These are phyloP conservation scores for Fusarium sacchari DNA, from an alignment of 2,329 filamentous ascomycete genomes.

Conservation along the genomic window DNA sequence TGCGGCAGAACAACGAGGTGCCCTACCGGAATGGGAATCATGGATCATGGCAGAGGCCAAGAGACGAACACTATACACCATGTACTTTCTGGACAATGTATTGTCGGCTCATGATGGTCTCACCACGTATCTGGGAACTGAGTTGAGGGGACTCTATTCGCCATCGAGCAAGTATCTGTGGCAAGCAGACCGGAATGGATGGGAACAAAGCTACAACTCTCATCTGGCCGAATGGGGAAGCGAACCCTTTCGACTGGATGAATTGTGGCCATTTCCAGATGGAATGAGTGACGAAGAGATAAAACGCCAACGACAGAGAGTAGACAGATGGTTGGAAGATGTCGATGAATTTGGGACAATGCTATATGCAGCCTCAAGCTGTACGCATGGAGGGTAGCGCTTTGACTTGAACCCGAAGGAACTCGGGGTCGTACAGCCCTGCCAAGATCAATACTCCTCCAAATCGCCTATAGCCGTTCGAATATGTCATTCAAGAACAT, in stretches of 20 bases:
- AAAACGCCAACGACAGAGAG: slow-evolving; percentile 48
- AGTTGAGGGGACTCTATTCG: slow-evolving; percentile 56
- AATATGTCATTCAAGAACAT: background rate
- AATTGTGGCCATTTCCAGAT: slow-evolving; percentile 58
- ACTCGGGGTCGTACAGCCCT: background rate
- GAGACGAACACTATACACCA: slow-evolving; percentile 59
- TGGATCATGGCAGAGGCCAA: slow-evolving; percentile 66
- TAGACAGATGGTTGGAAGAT: slow-evolving; percentile 60
- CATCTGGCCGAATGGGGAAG: slow-evolving; percentile 56
- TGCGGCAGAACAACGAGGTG: slow-evolving; percentile 50
- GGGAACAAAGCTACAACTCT: slow-evolving; percentile 56
- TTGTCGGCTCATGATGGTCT: slow-evolving; percentile 55
- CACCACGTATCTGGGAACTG: slow-evolving; percentile 59
- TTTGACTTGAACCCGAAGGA: background rate
- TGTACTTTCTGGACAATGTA: slow-evolving; percentile 64
- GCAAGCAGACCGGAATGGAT: slow-evolving; percentile 52
- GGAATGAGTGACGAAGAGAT: slow-evolving; percentile 46
- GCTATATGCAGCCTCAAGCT: slow-evolving; percentile 60
- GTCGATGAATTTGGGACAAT: slow-evolving; percentile 65
- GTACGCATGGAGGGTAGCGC: slow-evolving; percentile 52
- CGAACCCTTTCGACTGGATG: slow-evolving; percentile 56
- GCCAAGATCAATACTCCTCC: slow-evolving; percentile 43
- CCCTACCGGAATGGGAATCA: slow-evolving; percentile 59
- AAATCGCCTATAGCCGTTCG: background rate
- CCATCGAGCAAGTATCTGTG: slow-evolving; percentile 56